A percentile compares a stretch with the other conserved stretches of the same genome.
These are phyloP conservation scores for Colletotrichum kahawae DNA, from an alignment of 2,329 filamentous ascomycete species.

Conservation along the genomic window DNA sequence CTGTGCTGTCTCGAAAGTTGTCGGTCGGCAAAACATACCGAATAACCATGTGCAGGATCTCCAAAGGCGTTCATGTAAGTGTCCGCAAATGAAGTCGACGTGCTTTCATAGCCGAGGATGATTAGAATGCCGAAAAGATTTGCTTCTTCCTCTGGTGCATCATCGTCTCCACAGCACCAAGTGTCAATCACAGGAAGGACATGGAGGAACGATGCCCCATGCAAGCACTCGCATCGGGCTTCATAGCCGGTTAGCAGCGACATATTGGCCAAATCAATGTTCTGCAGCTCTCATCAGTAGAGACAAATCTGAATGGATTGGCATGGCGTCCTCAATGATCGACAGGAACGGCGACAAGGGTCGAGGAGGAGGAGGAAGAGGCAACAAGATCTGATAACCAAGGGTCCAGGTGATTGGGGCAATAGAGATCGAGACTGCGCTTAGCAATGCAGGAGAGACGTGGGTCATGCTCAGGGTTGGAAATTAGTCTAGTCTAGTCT, in stretches of 20 bases:
- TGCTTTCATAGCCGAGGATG: accelerated
- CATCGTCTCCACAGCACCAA: not conserved
- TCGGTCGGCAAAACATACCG: not conserved
- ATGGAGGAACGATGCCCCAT: not conserved
- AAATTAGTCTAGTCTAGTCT: too few relatives aligned
- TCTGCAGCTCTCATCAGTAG: not conserved
- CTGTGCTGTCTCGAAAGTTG: not conserved
- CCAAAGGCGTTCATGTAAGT: not conserved
- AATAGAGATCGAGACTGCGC: not conserved
- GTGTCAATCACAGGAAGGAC: not conserved
- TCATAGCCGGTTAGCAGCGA: not conserved
- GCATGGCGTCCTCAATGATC: not conserved
- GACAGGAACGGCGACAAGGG: constrained; percentile 1
- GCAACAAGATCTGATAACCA: not conserved
- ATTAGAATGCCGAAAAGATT: accelerated
- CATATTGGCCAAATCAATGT: not conserved
- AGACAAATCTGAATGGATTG: not conserved
- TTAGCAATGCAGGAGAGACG: not conserved
- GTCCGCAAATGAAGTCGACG: not conserved
- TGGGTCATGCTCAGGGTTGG: too few relatives aligned
- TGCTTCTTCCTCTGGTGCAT: not conserved
- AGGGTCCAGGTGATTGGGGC: not conserved
- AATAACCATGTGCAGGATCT: not conserved
- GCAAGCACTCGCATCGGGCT: not conserved
- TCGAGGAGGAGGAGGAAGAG: not conserved